Percentiles rank a stretch among this genome's conserved stretches.
These are phyloP conservation scores for Rhytidiadelphus loreus DNA, from an alignment of 225 moss, liverwort and hornwort species.

Conservation along the genomic window DNA sequence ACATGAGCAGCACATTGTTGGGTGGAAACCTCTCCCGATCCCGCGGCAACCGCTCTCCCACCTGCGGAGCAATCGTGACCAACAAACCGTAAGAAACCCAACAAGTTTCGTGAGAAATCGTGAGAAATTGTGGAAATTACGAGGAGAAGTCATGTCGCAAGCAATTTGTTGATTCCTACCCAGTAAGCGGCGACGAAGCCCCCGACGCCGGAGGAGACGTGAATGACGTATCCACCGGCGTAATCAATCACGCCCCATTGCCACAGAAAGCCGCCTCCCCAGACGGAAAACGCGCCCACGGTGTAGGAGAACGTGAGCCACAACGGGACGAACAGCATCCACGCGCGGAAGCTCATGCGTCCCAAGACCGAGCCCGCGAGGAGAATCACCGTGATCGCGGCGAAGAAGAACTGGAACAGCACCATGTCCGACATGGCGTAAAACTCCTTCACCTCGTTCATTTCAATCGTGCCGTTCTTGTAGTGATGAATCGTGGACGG, in stretches of 20 bases:
- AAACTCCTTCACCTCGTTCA: neutral
- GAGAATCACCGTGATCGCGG: conserved; percentile 39
- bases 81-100: neutral
- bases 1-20: conserved; percentile 48
- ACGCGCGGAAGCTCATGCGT: conserved; percentile 40
- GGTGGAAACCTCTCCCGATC: conserved; percentile 44
- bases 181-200: conserved; percentile 47
- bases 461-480: conserved; percentile 20
- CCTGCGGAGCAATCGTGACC: neutral
- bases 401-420: conserved; percentile 50
- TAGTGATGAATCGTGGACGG: conserved; percentile 24
- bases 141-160: too few species aligned
- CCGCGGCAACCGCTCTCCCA: conserved; percentile 25
- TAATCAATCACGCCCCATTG: conserved; percentile 53
- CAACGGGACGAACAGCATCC: conserved; percentile 46
- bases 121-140: neutral
- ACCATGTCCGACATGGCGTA: conserved; percentile 30
- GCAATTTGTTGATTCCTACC: neutral
- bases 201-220: conserved; percentile 32
- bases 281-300: conserved; percentile 36
- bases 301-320: conserved; percentile 49
- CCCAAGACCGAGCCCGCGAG: conserved; percentile 33
- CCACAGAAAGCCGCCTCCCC: conserved; percentile 47
- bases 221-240: conserved; percentile 42
- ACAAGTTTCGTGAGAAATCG: neutral